Conservation (phyloP, 164 flowering plant genomes). For the Malania oleifera region DNA sequence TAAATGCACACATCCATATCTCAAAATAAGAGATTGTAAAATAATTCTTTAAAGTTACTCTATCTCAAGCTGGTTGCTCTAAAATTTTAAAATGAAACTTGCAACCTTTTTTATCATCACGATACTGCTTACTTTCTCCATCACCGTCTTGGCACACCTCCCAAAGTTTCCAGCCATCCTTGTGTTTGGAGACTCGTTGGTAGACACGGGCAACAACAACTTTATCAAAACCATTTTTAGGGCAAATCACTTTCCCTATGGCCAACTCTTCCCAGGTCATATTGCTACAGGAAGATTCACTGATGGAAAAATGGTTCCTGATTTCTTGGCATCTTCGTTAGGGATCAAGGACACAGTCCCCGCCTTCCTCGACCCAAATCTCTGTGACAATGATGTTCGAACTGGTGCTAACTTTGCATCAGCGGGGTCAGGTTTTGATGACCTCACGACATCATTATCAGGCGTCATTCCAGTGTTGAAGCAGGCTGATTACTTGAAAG, state of each 20-base stretch:
- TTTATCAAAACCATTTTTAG: conserved; percentile 19
- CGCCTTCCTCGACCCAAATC: conserved; percentile 39
- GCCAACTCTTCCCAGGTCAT: conserved; percentile 29
- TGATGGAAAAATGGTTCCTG: conserved; percentile 46
- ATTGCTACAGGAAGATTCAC: conserved; percentile 61
- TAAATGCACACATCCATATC: no score
- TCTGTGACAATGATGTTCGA: conserved; percentile 25
- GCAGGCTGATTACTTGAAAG: conserved; percentile 28
- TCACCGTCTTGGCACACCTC: no score
- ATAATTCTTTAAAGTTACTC: no score
- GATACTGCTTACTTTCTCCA: no score
- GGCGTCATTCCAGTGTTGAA: conserved; percentile 31
- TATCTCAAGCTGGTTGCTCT: no score
- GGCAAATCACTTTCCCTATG: conserved; percentile 42
- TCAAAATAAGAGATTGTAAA: no score
- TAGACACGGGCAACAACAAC: conserved; percentile 67
- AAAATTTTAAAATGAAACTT: no score
- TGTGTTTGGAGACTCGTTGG: conserved; percentile 60
- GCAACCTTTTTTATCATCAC: no score
- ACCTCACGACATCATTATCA: conserved; percentile 15
- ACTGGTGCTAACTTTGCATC: conserved; percentile 60
- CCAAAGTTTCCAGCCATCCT: conserved; percentile 38
- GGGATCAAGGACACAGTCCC: conserved; percentile 51
- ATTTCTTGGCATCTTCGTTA: conserved; percentile 33
- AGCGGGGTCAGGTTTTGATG: conserved; percentile 54